These are phyloP conservation scores for Cyberlindnera nakhonratchasimensis DNA, from an alignment of 805 yeast species.

Conservation along the genomic window DNA sequence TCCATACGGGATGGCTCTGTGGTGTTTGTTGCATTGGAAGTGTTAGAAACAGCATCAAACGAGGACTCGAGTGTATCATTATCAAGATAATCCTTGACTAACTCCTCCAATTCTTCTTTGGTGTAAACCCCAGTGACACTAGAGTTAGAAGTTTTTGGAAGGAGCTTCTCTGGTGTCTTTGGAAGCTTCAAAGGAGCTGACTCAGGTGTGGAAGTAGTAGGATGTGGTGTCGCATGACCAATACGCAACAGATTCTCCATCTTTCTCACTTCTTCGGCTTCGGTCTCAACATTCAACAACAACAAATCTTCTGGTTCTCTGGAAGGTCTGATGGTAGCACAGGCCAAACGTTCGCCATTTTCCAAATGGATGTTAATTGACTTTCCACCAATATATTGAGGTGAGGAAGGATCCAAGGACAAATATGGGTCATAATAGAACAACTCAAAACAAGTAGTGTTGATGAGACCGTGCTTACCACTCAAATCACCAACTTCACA, in stretches of 20 bases:
- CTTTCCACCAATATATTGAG: conserved; percentile 56
- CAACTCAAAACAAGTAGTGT: conserved; percentile 65
- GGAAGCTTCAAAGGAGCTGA: no score
- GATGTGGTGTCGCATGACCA: conserved; percentile 1
- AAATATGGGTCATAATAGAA: conserved; percentile 62
- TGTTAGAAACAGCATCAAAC: not conserved
- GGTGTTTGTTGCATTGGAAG: conserved; percentile 4
- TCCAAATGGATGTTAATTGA: conserved; percentile 54
- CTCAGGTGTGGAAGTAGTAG: conserved; percentile 4
- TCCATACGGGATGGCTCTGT: conserved; percentile 1
- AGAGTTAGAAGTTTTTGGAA: no score
- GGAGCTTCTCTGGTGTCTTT: no score
- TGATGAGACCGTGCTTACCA: conserved; percentile 73
- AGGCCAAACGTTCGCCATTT: conserved; percentile 54
- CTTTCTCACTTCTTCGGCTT: conserved; percentile 25
- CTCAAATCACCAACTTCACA: conserved; percentile 76
- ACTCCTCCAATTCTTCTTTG: conserved; percentile 16
- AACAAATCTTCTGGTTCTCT: conserved; percentile 29
- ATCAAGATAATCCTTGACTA: conserved; percentile 15
- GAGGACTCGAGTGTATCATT: not conserved
- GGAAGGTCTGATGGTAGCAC: conserved; percentile 48
- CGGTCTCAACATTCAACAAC: conserved; percentile 26
- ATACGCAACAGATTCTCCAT: conserved; percentile 28
- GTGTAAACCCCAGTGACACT: no score
- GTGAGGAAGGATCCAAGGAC: conserved; percentile 53